phyloP scores from a whole-genome alignment of 768 basidiomycete genomes.

The Suillus ampliporus region DNA sequence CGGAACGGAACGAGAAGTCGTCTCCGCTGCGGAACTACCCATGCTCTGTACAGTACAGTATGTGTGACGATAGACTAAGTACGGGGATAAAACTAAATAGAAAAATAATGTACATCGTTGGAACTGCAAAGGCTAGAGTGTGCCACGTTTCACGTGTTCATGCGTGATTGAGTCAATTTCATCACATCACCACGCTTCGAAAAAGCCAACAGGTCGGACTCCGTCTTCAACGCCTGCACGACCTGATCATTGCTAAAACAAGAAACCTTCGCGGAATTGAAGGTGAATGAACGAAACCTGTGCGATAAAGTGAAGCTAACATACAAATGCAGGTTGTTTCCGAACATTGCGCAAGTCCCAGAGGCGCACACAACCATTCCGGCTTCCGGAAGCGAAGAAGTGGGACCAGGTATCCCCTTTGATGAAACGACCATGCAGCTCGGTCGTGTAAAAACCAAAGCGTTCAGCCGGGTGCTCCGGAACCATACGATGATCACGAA shows the following conservation, averaged over 20 bases:
- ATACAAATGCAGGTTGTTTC: constrained; percentile 29
- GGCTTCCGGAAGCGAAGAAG: constrained; percentile 51
- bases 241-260: constrained; percentile 43
- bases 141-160: neutral
- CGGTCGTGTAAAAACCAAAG: constrained; percentile 48
- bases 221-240: constrained; percentile 43
- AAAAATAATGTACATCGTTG: neutral
- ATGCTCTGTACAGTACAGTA: neutral
- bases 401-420: constrained; percentile 43
- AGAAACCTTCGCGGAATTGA: constrained; percentile 32
- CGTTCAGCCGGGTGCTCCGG: constrained; percentile 42
- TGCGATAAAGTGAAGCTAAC: constrained; percentile 10
- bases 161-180: neutral
- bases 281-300: neutral
- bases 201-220: constrained; percentile 42
- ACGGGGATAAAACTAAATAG: neutral
- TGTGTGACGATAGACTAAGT: neutral
- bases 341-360: constrained; percentile 54
- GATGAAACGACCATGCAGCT: constrained; percentile 48
- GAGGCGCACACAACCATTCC: constrained; percentile 45
- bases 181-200: constrained; percentile 38
- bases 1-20: neutral
- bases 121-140: neutral
- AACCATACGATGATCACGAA: constrained; percentile 51
- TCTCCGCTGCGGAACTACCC: neutral